Base-by-base conservation (phyloP, 495 filamentous ascomycete genomes). In the Penicillium angulare region DNA sequence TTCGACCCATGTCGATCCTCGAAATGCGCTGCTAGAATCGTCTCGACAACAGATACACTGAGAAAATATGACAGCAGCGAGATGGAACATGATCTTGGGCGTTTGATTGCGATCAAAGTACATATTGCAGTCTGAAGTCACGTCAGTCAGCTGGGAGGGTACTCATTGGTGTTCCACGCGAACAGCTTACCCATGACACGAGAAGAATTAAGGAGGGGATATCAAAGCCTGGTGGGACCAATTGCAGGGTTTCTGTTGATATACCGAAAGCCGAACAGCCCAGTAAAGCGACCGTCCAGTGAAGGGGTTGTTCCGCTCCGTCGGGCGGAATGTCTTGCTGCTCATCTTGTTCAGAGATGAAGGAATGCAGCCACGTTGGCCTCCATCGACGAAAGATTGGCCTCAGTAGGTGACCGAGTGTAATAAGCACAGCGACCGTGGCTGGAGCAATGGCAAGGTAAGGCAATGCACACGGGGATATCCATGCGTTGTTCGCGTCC, bases 331-430 rank as follows among this genome's bases (percentile, higher is more conserved):
- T 38, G 6, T 75, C 68, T 31, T 56, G 49, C 20, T 42, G 47
- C 47, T 68, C 65, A 20, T 65, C 60, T 40, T 79, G 65, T 52
- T 77, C 65, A 3, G 51, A 50, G 10, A 81, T 59, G 47, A 84
- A 84, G 7, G 73, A 60, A 29, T 50, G 58, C 3, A 72, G 71
- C 80, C 79, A 85, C 63, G 54, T 62, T 15, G 82, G 80, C 9
- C 64, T 62, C 61, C 64, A 66, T 34, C 55, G 52, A 38, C 60
- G 49, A 0, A 56, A 36, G 21, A 64, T 43, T 12, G 60, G 53
- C 5, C 50, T 42, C n/a, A 73, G 24, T n/a, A 71, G 7, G 50
- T 74, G 67, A 17, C 48, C 56, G 5, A 78, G 36, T 4, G 72
- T 46, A 48, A 80, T 56, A 16, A 74, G 56, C 34, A 71, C 42